Evolutionary conservation across 371 early-diverging fungal genomes (phyloP).

Genomic region (Haplosporangium sp.): DNA sequence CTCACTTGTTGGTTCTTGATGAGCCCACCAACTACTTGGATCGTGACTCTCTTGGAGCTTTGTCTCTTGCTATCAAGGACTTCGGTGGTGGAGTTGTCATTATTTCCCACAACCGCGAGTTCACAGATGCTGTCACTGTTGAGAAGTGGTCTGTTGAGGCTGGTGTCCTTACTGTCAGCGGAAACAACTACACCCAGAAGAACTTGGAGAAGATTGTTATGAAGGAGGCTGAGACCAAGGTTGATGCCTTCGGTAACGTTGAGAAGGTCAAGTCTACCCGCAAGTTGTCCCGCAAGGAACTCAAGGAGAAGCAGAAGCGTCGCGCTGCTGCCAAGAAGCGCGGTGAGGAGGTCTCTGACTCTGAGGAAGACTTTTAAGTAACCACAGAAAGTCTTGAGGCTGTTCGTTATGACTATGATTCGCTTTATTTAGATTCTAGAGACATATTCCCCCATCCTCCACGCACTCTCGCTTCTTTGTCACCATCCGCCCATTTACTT

Average conservation of each 20-base stretch:
- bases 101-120: slow-evolving; percentile 70
- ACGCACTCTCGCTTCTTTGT: slow-evolving; percentile 79
- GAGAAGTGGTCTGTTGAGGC: too few species aligned
- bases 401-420: slow-evolving; percentile 46
- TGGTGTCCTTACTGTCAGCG: too few species aligned
- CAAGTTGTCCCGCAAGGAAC: too few species aligned
- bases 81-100: slow-evolving; percentile 83
- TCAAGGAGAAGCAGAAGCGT: too few species aligned
- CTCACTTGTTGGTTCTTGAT: slow-evolving; percentile 90
- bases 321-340: slow-evolving; percentile 51
- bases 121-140: too few species aligned
- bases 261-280: too few species aligned
- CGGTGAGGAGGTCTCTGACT: slow-evolving; percentile 54
- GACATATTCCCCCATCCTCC: slow-evolving; percentile 10
- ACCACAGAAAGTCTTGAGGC: slow-evolving; percentile 80
- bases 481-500: slow-evolving; percentile 66
- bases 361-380: slow-evolving; percentile 59
- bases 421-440: slow-evolving; percentile 60
- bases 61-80: slow-evolving; percentile 72
- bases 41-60: slow-evolving; percentile 82
- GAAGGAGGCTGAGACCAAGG: too few species aligned
- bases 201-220: too few species aligned
- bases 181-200: too few species aligned
- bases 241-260: too few species aligned
- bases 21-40: slow-evolving; percentile 64